phyloP scores from a whole-genome alignment of 495 filamentous ascomycete species.

The Pyronema domesticum region DNA sequence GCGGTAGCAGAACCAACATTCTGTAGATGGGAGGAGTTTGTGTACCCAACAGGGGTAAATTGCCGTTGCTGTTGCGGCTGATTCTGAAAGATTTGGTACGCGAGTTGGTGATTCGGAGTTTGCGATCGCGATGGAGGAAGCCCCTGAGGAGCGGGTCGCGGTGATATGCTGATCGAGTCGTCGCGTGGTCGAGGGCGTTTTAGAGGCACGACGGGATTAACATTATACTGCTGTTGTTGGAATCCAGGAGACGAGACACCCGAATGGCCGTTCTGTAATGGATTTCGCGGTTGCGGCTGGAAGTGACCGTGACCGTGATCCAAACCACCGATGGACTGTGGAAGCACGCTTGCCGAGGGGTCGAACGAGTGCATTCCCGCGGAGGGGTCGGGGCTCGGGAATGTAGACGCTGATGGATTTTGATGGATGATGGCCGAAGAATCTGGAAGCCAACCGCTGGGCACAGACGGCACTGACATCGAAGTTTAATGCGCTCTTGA shows the following conservation, averaged over 20 bases:
- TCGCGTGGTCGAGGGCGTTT: slow-evolving; percentile 69
- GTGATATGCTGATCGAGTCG: slow-evolving; percentile 68
- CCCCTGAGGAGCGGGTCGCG: slow-evolving; percentile 55
- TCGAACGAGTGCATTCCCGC: slow-evolving; percentile 25
- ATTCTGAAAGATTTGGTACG: slow-evolving; percentile 24
- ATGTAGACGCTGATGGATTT: slow-evolving; percentile 14
- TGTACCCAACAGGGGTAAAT: slow-evolving; percentile 39
- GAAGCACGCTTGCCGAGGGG: slow-evolving; percentile 22
- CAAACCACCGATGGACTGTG: slow-evolving; percentile 29
- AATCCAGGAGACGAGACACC: slow-evolving; percentile 68
- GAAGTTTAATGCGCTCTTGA: slow-evolving; percentile 6
- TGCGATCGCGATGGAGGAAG: slow-evolving; percentile 74
- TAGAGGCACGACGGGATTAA: slow-evolving; percentile 67
- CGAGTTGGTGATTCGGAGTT: slow-evolving; percentile 39
- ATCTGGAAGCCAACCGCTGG: slow-evolving; percentile 25
- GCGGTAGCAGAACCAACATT: slow-evolving; percentile 63
- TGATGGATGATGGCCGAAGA: slow-evolving; percentile 20
- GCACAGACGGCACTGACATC: slow-evolving; percentile 21
- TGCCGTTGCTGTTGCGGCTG: slow-evolving; percentile 47
- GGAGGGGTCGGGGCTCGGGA: slow-evolving; percentile 16
- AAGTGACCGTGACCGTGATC: slow-evolving; percentile 38
- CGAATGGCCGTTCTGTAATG: slow-evolving; percentile 69
- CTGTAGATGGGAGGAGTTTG: slow-evolving; percentile 55
- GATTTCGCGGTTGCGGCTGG: slow-evolving; percentile 40
- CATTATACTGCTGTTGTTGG: slow-evolving; percentile 54